Evolutionary conservation across 2,329 filamentous ascomycete species (phyloP).

Genomic region (Calonectria montana): DNA sequence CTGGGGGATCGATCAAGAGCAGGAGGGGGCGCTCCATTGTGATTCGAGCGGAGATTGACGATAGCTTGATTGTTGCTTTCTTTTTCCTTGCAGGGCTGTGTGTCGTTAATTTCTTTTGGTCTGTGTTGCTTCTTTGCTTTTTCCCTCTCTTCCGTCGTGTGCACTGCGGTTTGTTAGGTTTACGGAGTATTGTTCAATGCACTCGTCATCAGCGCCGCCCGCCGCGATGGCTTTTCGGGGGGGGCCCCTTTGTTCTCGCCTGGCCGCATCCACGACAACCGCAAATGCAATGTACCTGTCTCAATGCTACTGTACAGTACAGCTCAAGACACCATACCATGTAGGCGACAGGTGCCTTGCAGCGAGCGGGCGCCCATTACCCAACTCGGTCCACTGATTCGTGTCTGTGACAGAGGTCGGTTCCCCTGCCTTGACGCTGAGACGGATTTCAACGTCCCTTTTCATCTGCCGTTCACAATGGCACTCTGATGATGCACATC

Average conservation of each 20-base stretch:
- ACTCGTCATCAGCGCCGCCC: not conserved
- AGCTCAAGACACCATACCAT: slow-evolving; percentile 7
- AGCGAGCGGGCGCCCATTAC: not conserved
- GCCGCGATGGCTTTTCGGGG: not conserved
- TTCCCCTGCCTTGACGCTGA: slow-evolving; percentile 2
- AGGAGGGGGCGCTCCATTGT: slow-evolving; percentile 27
- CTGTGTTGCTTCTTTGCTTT: slow-evolving; percentile 7
- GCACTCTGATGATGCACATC: slow-evolving; percentile 3
- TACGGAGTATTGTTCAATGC: not conserved
- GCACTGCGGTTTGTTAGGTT: not conserved
- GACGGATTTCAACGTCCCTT: not conserved
- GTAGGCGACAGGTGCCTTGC: slow-evolving; percentile 5
- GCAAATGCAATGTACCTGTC: not conserved
- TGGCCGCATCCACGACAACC: not conserved
- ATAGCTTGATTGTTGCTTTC: slow-evolving; percentile 18
- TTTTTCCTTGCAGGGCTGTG: slow-evolving; percentile 12
- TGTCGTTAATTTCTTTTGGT: not conserved
- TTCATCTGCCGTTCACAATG: slow-evolving; percentile 8
- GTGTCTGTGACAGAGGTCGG: not conserved
- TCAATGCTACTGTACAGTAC: slow-evolving; percentile 5
- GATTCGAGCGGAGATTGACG: slow-evolving; percentile 28
- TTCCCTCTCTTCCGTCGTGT: not conserved
- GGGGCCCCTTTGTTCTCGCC: not conserved
- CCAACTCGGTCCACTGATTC: not conserved
- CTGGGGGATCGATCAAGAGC: slow-evolving; percentile 9